Conservation (phyloP, 1,139 yeast genomes). For the Diutina ranongensis region DNA sequence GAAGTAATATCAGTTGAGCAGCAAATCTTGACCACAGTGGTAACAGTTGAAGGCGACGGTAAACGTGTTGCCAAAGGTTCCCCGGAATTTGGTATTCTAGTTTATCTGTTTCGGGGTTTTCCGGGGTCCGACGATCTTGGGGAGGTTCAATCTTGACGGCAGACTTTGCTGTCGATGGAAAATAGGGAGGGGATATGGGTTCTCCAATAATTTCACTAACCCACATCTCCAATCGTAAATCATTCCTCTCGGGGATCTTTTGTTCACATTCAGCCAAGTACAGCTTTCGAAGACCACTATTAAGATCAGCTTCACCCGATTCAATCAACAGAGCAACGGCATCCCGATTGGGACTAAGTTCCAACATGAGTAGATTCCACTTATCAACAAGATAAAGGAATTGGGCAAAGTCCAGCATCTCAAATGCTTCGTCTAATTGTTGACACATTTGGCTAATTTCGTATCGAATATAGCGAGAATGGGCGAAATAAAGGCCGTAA, state of each 20-base stretch:
- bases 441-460: slow-evolving; percentile 26
- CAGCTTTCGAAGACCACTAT: neutral
- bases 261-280: neutral
- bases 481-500: slow-evolving; percentile 30
- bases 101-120: neutral
- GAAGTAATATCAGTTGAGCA: slow-evolving; percentile 57
- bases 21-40: slow-evolving; percentile 18
- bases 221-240: slow-evolving; percentile 1
- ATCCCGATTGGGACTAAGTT: slow-evolving; percentile 20
- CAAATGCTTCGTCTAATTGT: slow-evolving; percentile 20
- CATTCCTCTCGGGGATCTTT: neutral
- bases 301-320: neutral
- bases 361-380: slow-evolving; percentile 31
- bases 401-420: slow-evolving; percentile 21
- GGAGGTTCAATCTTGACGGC: neutral
- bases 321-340: slow-evolving; percentile 9
- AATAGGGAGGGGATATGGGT: neutral
- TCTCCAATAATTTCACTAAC: neutral
- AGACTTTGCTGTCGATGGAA: neutral
- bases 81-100: neutral
- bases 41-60: neutral
- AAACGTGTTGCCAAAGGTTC: neutral
- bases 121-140: too few relatives aligned
- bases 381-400: slow-evolving; percentile 29
- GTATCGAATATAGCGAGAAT: slow-evolving; percentile 23